Conservation (phyloP, 1,139 yeast genomes). For the Taphrina populina region DNA sequence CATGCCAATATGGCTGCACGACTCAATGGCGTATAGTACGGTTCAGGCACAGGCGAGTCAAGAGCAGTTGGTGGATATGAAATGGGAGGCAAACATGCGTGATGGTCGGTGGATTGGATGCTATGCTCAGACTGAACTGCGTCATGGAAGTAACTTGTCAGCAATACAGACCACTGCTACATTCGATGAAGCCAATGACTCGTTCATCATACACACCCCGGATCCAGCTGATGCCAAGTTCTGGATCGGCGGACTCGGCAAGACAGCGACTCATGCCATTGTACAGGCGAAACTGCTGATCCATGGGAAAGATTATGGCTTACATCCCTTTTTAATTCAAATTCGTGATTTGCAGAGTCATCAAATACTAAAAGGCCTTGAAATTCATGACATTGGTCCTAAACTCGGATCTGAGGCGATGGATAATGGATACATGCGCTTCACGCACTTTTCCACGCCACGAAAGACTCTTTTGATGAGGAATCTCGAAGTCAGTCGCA, state of each 20-base stretch:
- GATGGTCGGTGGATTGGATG: constrained; percentile 47
- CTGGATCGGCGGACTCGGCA: constrained; percentile 99
- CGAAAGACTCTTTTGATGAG: constrained; percentile 78
- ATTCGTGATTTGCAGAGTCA: constrained; percentile 68
- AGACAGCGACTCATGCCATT: constrained; percentile 80
- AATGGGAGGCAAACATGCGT: constrained; percentile 33
- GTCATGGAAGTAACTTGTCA: constrained; percentile 92
- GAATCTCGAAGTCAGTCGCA: constrained; percentile 68
- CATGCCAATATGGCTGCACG: constrained; percentile 35
- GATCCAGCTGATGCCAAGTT: constrained; percentile 90
- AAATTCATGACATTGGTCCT: constrained; percentile 88
- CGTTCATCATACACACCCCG: constrained; percentile 78
- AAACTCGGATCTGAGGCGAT: constrained; percentile 56
- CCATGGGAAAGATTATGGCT: constrained; percentile 90
- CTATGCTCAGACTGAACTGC: constrained; percentile 91
- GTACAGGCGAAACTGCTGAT: constrained; percentile 80
- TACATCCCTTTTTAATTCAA: constrained; percentile 87
- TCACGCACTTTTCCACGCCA: constrained; percentile 73
- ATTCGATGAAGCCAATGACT: constrained; percentile 63
- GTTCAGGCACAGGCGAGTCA: constrained; percentile 34
- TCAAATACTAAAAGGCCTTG: constrained; percentile 70
- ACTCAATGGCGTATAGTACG: constrained; percentile 33
- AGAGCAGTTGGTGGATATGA: constrained; percentile 29
- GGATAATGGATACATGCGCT: constrained; percentile 95
- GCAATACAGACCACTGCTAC: constrained; percentile 87